Evolutionary conservation across 1,139 yeast species (phyloP), one percentile per base, ranked within the genome.

Genomic region (Taphrina confusa): DNA sequence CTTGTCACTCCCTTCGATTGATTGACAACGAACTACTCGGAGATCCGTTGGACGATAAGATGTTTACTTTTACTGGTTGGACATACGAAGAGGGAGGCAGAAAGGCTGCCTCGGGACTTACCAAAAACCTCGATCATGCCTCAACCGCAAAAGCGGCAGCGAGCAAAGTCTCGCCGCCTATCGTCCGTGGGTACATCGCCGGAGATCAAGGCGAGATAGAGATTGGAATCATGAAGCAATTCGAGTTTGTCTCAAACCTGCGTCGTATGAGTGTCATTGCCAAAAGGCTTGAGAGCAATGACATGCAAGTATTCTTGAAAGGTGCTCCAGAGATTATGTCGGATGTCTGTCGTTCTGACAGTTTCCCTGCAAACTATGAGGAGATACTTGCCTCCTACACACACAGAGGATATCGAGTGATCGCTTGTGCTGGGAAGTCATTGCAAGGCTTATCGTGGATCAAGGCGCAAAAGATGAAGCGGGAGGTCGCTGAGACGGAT

Each of bases 281-380:
- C 18, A 78, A 78, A 70, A 59, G 75, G 70, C 51, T 72, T 72
- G 28, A 62, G 64, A 51, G 59, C 64, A 50, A 49, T 65, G 62
- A 64, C 68, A 63, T 71, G 58, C 74, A 73, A 63, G 81, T 87
- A 0, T 85, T 81, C 70, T 87, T 94, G 12, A 92, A 92, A 70
- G 99, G 99, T 56, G 98, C 99, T 0, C 99, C 99, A 0, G 99
- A 92, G 71, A 88, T 91, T n/a, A 87, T 92, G 80, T 76, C 79
- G 36, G 86, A 83, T 28, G 82, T 92, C 40, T 92, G 98, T 73
- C 74, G 75, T 16, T 81, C 83, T 1, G 82, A 80, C 20, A 75
- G 91, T 0, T 73, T 94, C 46, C 98, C 99, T 0, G 70, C 72
- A 1, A 81, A 90, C 68, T 94, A 81, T 70, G 85, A 85, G 25